Evolutionary conservation across 2,329 filamentous ascomycete species (phyloP), one percentile per base, ranked within the genome.

Genomic region (Claviceps quebecensis): DNA sequence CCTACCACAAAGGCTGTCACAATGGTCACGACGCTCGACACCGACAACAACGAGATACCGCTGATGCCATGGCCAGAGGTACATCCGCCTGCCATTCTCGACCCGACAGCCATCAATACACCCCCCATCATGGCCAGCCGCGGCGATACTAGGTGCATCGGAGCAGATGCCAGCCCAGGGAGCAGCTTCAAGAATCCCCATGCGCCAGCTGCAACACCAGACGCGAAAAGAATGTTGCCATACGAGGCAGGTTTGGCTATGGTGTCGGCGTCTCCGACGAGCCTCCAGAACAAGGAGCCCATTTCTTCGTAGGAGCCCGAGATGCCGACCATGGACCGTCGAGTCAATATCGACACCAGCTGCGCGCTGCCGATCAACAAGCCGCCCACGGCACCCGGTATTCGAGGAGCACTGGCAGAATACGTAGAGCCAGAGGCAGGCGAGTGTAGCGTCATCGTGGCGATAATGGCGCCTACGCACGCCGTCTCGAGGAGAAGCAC

Each of bases 41-140:
- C 65, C 0, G 76, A 80, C 48, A 85, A 67, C 54, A 81, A 67
- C n/a, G 77, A 76, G 59, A 85, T 72, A 0, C 83, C 83, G 53
- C 77, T 83, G 55, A 86, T 80, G 0, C 83, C 83, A 61, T 86
- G 83, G 0, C 83, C 82, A 5, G 78, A 82, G 0, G 82, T 83
- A 56, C 83, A 86, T 0, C 83, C 83, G 1, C 80, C 81, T 0
- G 77, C 81, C 51, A 84, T 60, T 47, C 81, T 73, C 1, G 80
- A 71, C 1, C 83, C 83, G 8, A 85, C 60, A 0, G 74, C 72
- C 67, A 84, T 76, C 14, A 75, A 53, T 3, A 75, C 67, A 0
- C 82, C 83, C 1, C 82, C 82, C 0, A 70, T 45, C 0, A 73
- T 58, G 0, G 78, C 75, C 54, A 67, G 60, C 2, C 58, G 23